phyloP scores from a whole-genome alignment of 1,284 basidiomycete genomes.

The Papiliotrema nemorosa region DNA sequence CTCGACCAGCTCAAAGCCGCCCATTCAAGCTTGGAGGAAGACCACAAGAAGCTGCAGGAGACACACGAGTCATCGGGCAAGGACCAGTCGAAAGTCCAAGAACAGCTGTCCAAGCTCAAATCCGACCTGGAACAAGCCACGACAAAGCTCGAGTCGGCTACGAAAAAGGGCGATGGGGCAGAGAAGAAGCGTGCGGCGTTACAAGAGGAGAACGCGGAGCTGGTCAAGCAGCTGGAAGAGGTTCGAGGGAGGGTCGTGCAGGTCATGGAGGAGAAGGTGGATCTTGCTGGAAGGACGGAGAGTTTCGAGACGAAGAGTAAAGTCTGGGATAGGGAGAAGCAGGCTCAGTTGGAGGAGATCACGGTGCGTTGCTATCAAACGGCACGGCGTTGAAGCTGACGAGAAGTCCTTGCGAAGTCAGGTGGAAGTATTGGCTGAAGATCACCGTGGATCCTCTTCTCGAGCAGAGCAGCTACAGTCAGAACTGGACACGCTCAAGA shows the following conservation, averaged over 20 bases:
- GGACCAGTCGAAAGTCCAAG: slow-evolving; percentile 11
- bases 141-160: slow-evolving; percentile 18
- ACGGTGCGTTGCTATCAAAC: slow-evolving; percentile 13
- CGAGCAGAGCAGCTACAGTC: background rate
- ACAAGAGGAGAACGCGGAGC: slow-evolving; percentile 44
- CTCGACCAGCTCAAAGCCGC: slow-evolving; percentile 12
- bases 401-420: slow-evolving; percentile 11
- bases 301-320: slow-evolving; percentile 29
- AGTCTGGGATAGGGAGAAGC: slow-evolving; percentile 26
- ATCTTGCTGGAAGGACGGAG: slow-evolving; percentile 30
- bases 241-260: slow-evolving; percentile 42
- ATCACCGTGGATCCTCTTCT: background rate
- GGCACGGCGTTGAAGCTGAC: background rate
- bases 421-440: slow-evolving; percentile 20
- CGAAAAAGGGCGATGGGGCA: slow-evolving; percentile 39
- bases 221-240: slow-evolving; percentile 48
- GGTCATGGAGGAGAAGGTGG: slow-evolving; percentile 46
- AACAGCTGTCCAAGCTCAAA: slow-evolving; percentile 9
- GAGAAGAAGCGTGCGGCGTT: slow-evolving; percentile 40
- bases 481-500: background rate
- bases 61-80: slow-evolving; percentile 10
- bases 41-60: slow-evolving; percentile 14
- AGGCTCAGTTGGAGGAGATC: slow-evolving; percentile 19
- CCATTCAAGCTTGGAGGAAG: slow-evolving; percentile 15
- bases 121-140: slow-evolving; percentile 23